phyloP scores from a whole-genome alignment of 2,329 filamentous ascomycete species.

The Venturia effusa region DNA sequence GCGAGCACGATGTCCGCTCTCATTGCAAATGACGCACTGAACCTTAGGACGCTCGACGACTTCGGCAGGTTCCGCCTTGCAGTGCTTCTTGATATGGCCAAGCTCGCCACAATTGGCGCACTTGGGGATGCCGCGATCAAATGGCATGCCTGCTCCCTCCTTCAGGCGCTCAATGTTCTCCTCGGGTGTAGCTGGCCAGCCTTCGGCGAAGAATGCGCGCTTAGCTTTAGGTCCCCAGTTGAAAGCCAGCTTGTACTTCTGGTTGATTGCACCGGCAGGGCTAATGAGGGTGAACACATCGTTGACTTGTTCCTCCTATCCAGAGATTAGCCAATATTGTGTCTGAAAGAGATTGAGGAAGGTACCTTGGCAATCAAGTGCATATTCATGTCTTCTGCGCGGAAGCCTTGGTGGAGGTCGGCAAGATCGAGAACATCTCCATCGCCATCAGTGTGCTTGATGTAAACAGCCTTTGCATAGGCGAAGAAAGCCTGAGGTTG shows the following conservation, averaged over 20 bases:
- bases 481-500: conserved; percentile 32
- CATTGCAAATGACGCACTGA: conserved; percentile 54
- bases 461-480: conserved; percentile 38
- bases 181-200: conserved; percentile 47
- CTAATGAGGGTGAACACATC: conserved; percentile 40
- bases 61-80: conserved; percentile 43
- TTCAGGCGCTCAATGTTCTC: conserved; percentile 55
- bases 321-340: conserved; percentile 16
- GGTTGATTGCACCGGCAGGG: conserved; percentile 45
- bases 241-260: conserved; percentile 53
- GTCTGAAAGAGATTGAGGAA: conserved; percentile 14
- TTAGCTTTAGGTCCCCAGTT: conserved; percentile 49
- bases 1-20: conserved; percentile 54
- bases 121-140: conserved; percentile 46
- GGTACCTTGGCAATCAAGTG: conserved; percentile 42
- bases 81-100: conserved; percentile 52
- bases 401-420: conserved; percentile 41
- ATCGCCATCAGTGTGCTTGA: conserved; percentile 2
- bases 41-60: conserved; percentile 34
- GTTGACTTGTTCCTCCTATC: conserved; percentile 18
- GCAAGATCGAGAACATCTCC: conserved; percentile 29
- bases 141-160: conserved; percentile 50
- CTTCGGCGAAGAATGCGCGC: conserved; percentile 27
- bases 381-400: conserved; percentile 34
- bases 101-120: conserved; percentile 55